These are phyloP conservation scores for Fusarium tupiense DNA, from an alignment of 2,329 filamentous ascomycete genomes.

Conservation along the genomic window DNA sequence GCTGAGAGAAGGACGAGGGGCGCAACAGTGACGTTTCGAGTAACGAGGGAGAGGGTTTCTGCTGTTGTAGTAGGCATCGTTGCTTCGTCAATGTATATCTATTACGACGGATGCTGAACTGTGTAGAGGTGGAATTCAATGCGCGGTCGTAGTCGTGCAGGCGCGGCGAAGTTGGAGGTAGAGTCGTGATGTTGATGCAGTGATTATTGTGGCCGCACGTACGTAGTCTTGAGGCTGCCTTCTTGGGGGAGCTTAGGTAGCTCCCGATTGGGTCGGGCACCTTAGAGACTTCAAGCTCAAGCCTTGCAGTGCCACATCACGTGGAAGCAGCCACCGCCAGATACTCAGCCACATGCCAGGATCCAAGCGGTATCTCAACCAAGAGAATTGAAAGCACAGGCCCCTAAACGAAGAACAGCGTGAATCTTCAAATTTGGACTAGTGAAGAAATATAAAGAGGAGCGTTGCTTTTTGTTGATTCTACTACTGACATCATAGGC, in stretches of 20 bases:
- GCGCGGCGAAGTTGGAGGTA: slow-evolving; percentile 24
- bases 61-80: slow-evolving; percentile 96
- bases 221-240: slow-evolving; percentile 48
- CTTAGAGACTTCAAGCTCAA: slow-evolving; percentile 24
- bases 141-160: slow-evolving; percentile 30
- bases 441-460: neutral
- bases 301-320: slow-evolving; percentile 32
- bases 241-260: slow-evolving; percentile 45
- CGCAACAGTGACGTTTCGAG: slow-evolving; percentile 94
- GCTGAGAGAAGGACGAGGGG: slow-evolving; percentile 97
- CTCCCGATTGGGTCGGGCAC: slow-evolving; percentile 42
- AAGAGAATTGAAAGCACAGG: neutral
- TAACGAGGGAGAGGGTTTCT: slow-evolving; percentile 94
- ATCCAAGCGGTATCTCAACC: neutral
- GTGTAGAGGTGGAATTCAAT: slow-evolving; percentile 13
- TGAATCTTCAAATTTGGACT: neutral
- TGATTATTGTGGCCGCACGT: slow-evolving; percentile 41
- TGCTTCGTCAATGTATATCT: slow-evolving; percentile 35
- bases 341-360: slow-evolving; percentile 16
- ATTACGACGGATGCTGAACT: slow-evolving; percentile 27
- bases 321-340: slow-evolving; percentile 17
- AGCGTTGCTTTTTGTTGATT: neutral
- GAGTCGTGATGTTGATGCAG: slow-evolving; percentile 34
- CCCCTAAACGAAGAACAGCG: neutral
- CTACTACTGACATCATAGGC: slow-evolving; percentile 23